Evolutionary conservation across 352 stramenopile genomes (phyloP), one percentile per base, ranked within the genome.

Genomic region (Ophiocytium majus): DNA sequence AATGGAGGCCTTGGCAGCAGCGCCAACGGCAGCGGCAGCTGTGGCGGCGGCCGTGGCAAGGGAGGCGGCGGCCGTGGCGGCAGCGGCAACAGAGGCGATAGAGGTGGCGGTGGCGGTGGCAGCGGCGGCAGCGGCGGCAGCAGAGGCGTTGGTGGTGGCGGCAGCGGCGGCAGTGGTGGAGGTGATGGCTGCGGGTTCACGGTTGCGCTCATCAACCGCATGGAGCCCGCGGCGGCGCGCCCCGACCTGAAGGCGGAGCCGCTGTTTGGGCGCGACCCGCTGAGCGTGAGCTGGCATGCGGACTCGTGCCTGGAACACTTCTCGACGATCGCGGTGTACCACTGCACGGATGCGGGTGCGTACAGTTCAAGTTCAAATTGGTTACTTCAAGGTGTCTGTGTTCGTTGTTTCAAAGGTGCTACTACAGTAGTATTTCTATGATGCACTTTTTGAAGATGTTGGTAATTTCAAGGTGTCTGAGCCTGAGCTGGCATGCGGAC

Each of bases 401-500:
- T n/a, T n/a, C n/a, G n/a, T n/a, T n/a, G n/a, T n/a, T n/a, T n/a
- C n/a, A n/a, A n/a, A n/a, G n/a, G n/a, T n/a, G n/a, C n/a, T n/a
- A n/a, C n/a, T n/a, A n/a, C n/a, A n/a, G n/a, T n/a, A n/a, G n/a
- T n/a, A n/a, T n/a, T n/a, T n/a, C n/a, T n/a, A n/a, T n/a, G n/a
- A n/a, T n/a, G n/a, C n/a, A n/a, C n/a, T n/a, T n/a, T n/a, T n/a
- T n/a, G n/a, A n/a, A n/a, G n/a, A n/a, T n/a, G n/a, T n/a, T n/a
- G n/a, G n/a, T n/a, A n/a, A n/a, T n/a, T n/a, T n/a, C n/a, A n/a
- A n/a, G n/a, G n/a, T n/a, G n/a, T n/a, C 33, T 63, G n/a, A 75
- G 79, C 19, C 92, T 94, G 74, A 93, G 90, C 76, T 96, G 93
- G 93, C 93, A 96, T 83, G 92, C 92, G 36, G 93, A 96, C 84